Evolutionary conservation across 352 stramenopile genomes (phyloP).

Genomic region (Globisporangium barbulae): DNA sequence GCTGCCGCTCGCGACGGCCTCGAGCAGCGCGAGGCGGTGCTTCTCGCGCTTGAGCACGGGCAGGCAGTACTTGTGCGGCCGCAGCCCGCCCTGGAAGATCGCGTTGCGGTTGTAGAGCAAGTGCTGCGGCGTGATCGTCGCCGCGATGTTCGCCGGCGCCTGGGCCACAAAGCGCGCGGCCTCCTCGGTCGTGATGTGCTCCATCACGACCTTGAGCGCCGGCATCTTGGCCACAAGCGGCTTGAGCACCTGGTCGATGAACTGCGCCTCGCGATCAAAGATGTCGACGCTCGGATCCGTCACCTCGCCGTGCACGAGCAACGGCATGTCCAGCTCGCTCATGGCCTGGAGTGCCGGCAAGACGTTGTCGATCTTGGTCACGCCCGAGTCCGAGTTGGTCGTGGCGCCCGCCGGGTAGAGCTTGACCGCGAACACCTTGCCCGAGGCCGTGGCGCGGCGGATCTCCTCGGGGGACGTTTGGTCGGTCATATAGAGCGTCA

Average conservation of each 20-base stretch:
- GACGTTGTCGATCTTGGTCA: slow-evolving; percentile 96
- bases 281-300: slow-evolving; percentile 94
- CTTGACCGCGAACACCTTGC: slow-evolving; percentile 95
- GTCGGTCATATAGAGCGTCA: slow-evolving; percentile 99
- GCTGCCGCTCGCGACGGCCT: slow-evolving; percentile 88
- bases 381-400: slow-evolving; percentile 97
- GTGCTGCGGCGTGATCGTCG: slow-evolving; percentile 99
- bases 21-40: slow-evolving; percentile 89
- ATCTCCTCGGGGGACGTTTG: slow-evolving; percentile 97
- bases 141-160: slow-evolving; percentile 90
- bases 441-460: slow-evolving; percentile 79
- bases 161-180: slow-evolving; percentile 94
- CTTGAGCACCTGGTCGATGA: slow-evolving; percentile 95
- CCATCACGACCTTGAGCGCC: slow-evolving; percentile 98
- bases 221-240: slow-evolving; percentile 93
- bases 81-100: slow-evolving; percentile 92
- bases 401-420: slow-evolving; percentile 97
- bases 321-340: slow-evolving; percentile 85
- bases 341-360: slow-evolving; percentile 83
- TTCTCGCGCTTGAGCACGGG: slow-evolving; percentile 97
- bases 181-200: slow-evolving; percentile 98
- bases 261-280: slow-evolving; percentile 97
- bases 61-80: slow-evolving; percentile 99
- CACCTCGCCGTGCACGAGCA: slow-evolving; percentile 97
- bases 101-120: slow-evolving; percentile 98